Evolutionary conservation across 305 asterid genomes (phyloP).

Genomic region (Solanum chacoense): DNA sequence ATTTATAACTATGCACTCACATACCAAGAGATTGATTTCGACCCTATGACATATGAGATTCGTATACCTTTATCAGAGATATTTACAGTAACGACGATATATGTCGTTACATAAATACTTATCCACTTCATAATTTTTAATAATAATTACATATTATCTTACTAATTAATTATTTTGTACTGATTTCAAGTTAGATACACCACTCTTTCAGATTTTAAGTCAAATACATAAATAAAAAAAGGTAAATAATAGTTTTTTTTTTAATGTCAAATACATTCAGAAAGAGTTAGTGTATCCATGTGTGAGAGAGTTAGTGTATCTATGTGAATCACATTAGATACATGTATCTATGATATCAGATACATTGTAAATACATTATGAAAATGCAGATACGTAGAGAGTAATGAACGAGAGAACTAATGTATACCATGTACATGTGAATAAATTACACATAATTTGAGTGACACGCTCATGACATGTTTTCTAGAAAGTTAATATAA

Average conservation of each 20-base stretch:
- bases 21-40: neutral
- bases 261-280: neutral
- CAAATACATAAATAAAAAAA: neutral
- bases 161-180: neutral
- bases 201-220: neutral
- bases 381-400: neutral
- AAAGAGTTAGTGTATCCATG: neutral
- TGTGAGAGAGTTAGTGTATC: neutral
- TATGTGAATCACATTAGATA: neutral
- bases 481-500: neutral
- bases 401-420: neutral
- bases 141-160: neutral
- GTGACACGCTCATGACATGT: neutral
- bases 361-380: neutral
- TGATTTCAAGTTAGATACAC: neutral
- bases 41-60: neutral
- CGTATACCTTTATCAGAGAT: neutral
- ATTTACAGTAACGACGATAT: too few species aligned
- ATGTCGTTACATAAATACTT: neutral
- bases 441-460: neutral
- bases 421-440: neutral
- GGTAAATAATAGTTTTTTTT: neutral
- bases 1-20: neutral
- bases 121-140: too few species aligned
- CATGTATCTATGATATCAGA: neutral